Evolutionary conservation across 2,329 filamentous ascomycete genomes (phyloP), one percentile per base, ranked within the genome.

Genomic region (Microdochium nivale): DNA sequence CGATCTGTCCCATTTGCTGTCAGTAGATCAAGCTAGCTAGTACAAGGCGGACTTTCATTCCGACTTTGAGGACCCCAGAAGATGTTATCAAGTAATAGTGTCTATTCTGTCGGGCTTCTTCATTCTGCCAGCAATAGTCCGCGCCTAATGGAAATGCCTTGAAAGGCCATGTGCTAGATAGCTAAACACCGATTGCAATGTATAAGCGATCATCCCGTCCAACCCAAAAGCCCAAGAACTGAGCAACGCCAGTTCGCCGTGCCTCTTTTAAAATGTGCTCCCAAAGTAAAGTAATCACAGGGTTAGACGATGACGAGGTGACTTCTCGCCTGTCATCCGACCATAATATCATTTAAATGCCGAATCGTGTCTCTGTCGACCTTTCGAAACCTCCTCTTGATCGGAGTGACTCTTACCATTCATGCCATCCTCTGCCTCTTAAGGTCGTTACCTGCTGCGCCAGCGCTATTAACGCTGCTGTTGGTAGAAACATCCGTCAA

Each of bases 401-500:
- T 19, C 14, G 35, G 19, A 7, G 19, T 16, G 3, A 44, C 40
- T 23, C 5, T 11, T 5, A 30, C 27, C 27, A 44, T 47, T 56
- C 62, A 73, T 33, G 62, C 60, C 55, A 67, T 71, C 65, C 72
- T 79, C 62, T 78, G 78, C 48, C 80, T 70, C 63, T 83, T 83
- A 2, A 68, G 63, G 51, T 81, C 79, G 10, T 67, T 43, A 2
- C 65, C 67, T 24, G 61, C 63, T 3, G 54, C 61, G 2, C 57
- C 60, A 23, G 53, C 61, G 11, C 59, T 64, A 48, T 54, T 55
- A 3, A 51, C 55, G 2, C 63, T 52, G 13, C 62, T 56, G 47
- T 81, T 81, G 13, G 67, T 69, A 10, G 78, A 68, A 14, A 81
- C 66, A 51, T 83, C 80, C 2, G 71, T 70, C 48, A 83, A 59